Percentiles rank a stretch among this genome's conserved stretches.
Conservation (phyloP, 2,329 filamentous ascomycete genomes). For the Stenocarpella maydis region DNA sequence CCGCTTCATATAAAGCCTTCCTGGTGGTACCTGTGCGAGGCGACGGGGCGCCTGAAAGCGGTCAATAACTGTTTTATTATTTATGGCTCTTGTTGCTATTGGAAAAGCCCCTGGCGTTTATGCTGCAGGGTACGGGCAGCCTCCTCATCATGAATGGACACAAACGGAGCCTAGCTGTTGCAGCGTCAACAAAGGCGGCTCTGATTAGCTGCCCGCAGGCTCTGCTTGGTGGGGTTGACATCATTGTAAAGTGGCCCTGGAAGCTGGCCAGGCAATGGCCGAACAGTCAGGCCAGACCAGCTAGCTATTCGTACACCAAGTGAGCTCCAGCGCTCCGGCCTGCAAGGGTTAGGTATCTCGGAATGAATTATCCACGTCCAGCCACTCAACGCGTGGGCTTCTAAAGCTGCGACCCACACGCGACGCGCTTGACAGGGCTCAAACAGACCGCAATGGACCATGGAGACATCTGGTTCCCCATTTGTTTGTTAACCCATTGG, state of each 20-base stretch:
- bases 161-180: neutral
- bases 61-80: neutral
- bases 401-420: neutral
- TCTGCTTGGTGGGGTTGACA: neutral
- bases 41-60: conserved; percentile 2
- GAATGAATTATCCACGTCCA: too few species aligned
- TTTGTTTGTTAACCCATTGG: neutral
- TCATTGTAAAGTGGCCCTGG: neutral
- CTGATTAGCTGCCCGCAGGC: conserved; percentile 11
- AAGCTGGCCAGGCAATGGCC: neutral
- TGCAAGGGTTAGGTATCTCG: neutral
- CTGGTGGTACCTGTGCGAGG: conserved; percentile 4
- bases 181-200: conserved; percentile 11
- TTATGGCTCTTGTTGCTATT: neutral
- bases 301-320: too few species aligned
- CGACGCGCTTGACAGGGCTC: conserved; percentile 3
- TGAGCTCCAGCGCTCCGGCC: neutral
- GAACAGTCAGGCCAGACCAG: neutral
- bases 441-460: neutral
- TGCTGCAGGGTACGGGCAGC: conserved; percentile 6
- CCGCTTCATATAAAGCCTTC: neutral
- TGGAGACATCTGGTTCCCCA: neutral
- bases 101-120: conserved; percentile 4
- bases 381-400: neutral
- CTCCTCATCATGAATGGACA: conserved; percentile 12